Conservation (phyloP, 2,329 filamentous ascomycete genomes). For the Pseudocercospora macadamiae region DNA sequence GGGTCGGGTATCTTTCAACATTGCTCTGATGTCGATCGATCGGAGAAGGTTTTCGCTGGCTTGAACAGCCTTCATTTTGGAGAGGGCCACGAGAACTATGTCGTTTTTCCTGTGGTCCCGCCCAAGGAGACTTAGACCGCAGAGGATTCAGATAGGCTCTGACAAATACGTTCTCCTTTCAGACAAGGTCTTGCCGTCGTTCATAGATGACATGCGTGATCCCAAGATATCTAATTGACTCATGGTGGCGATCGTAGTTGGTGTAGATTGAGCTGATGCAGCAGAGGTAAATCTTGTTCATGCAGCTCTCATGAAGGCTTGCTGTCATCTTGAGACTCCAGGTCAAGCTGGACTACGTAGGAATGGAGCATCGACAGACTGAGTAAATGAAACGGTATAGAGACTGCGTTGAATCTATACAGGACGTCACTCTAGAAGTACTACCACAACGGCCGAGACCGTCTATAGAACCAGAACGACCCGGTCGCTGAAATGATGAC, state of each 20-base stretch:
- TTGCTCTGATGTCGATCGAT: slow-evolving; percentile 15
- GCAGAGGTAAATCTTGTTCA: too few relatives aligned
- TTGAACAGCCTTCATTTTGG: slow-evolving; percentile 60
- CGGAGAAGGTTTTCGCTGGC: slow-evolving; percentile 49
- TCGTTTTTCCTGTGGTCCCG: slow-evolving; percentile 59
- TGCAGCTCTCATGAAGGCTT: too few relatives aligned
- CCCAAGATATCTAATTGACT: too few relatives aligned
- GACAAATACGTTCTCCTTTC: too few relatives aligned
- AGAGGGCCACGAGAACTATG: slow-evolving; percentile 53
- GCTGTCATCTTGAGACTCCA: too few relatives aligned
- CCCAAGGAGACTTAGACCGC: slow-evolving; percentile 30
- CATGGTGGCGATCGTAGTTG: too few relatives aligned
- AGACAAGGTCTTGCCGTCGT: not conserved
- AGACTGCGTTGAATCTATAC: too few relatives aligned
- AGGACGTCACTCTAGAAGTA: too few relatives aligned
- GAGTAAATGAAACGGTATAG: too few relatives aligned
- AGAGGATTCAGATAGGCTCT: not conserved
- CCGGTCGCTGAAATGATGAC: slow-evolving; percentile 24
- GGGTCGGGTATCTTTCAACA: slow-evolving; percentile 47
- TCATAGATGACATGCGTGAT: not conserved
- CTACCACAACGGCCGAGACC: slow-evolving; percentile 15
- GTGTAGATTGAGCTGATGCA: too few relatives aligned
- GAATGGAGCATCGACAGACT: too few relatives aligned
- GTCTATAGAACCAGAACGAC: slow-evolving; percentile 24
- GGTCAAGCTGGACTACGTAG: too few relatives aligned